Evolutionary conservation across 164 flowering plant species (phyloP).

Genomic region (Dillenia suffruticosa): DNA sequence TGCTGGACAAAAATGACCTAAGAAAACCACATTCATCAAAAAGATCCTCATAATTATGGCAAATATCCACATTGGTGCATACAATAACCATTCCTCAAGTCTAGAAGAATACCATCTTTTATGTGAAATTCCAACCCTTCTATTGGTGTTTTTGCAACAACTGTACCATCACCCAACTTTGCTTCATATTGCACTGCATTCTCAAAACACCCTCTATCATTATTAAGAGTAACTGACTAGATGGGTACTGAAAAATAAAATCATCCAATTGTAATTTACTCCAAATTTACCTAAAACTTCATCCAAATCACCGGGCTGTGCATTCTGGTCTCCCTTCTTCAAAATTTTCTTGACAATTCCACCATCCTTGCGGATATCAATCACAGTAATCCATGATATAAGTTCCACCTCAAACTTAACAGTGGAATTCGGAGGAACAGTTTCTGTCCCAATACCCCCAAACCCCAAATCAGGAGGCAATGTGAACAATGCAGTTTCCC

Average conservation of each 20-base stretch:
- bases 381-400: conserved; percentile 56
- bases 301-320: conserved; percentile 58
- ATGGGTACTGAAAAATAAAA: neutral
- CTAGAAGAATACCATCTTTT: conserved; percentile 51
- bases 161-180: conserved; percentile 43
- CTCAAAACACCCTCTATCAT: conserved; percentile 7
- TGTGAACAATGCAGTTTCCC: conserved; percentile 63
- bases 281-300: conserved; percentile 60
- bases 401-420: conserved; percentile 63
- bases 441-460: conserved; percentile 27
- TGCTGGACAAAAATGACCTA: conserved; percentile 67
- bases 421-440: conserved; percentile 35
- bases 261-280: neutral
- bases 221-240: neutral
- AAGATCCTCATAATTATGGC: neutral
- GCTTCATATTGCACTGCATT: conserved; percentile 55
- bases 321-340: conserved; percentile 37
- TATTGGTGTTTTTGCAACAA: conserved; percentile 51
- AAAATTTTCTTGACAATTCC: conserved; percentile 65
- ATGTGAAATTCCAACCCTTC: conserved; percentile 62
- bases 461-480: conserved; percentile 42
- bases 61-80: too few relatives aligned
- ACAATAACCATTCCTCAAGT: too few relatives aligned
- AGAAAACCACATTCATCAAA: conserved; percentile 7
- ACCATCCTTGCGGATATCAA: conserved; percentile 67